These are phyloP conservation scores for Haplosporangium gracile DNA, from an alignment of 192 early-diverging fungal genomes.

Conservation along the genomic window DNA sequence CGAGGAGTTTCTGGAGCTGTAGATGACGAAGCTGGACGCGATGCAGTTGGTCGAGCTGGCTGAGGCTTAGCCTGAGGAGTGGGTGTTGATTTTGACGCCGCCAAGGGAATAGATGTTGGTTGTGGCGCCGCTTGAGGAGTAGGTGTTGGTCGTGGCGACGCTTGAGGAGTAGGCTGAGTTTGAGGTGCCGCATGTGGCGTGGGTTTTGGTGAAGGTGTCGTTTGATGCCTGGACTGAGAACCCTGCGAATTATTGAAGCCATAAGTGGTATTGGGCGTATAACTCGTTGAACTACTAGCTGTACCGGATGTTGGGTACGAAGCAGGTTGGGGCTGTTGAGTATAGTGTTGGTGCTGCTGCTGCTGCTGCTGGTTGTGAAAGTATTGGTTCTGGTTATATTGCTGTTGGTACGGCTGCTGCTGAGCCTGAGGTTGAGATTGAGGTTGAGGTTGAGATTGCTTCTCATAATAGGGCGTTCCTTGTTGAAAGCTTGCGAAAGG, in stretches of 20 bases:
- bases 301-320: neutral
- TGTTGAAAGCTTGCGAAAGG: neutral
- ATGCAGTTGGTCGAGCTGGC: neutral
- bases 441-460: neutral
- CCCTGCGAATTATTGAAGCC: no score
- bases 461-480: neutral
- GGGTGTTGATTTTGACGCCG: neutral
- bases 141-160: neutral
- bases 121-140: neutral
- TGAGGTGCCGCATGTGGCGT: neutral
- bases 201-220: neutral
- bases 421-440: neutral
- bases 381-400: slow-evolving; percentile 12
- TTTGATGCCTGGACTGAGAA: neutral
- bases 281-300: neutral
- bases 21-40: slow-evolving; percentile 1
- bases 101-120: neutral
- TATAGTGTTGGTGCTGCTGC: neutral
- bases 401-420: slow-evolving; percentile 24
- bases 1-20: neutral
- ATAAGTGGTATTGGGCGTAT: neutral
- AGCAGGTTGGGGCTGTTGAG: slow-evolving; percentile 11
- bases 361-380: slow-evolving; percentile 9
- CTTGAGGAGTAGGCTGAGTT: slow-evolving; percentile 1
- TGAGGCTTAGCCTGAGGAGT: slow-evolving; percentile 7